Conservation (phyloP, 768 basidiomycete genomes). For the Leccinellum rugosiceps region DNA sequence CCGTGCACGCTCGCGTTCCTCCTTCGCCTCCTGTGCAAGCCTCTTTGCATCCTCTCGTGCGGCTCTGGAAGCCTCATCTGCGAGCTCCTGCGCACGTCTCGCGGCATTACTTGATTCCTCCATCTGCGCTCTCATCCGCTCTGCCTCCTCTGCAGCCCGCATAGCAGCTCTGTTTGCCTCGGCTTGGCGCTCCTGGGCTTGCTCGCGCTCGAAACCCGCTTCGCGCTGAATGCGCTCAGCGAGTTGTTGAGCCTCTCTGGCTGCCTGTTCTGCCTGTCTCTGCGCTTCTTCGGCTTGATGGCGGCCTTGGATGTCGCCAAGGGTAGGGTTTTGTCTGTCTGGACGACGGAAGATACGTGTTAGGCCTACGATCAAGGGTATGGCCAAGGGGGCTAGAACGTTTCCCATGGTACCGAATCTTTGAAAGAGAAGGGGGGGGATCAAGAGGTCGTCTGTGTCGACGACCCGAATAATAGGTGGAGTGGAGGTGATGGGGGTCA, state of each 20-base stretch:
- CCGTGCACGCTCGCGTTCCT: constrained; percentile 2
- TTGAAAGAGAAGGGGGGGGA: not conserved
- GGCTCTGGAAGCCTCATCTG: constrained; percentile 1
- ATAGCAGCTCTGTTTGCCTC: constrained; percentile 1
- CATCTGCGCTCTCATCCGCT: constrained; percentile 9
- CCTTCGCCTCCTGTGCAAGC: not conserved
- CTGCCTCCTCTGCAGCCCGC: constrained; percentile 9
- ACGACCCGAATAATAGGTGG: not conserved
- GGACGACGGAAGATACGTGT: not conserved
- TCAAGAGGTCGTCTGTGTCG: not conserved
- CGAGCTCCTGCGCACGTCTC: not conserved
- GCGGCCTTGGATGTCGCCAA: constrained; percentile 6
- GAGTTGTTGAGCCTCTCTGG: not conserved
- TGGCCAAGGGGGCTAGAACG: not conserved
- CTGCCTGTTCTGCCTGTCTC: constrained; percentile 2
- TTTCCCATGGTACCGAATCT: constrained; percentile 1
- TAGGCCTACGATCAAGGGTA: not conserved
- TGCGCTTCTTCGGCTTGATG: constrained; percentile 2
- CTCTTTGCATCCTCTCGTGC: constrained; percentile 3
- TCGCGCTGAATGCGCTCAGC: not conserved
- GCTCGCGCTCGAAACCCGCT: constrained; percentile 5
- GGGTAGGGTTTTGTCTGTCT: constrained; percentile 8
- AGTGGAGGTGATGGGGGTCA: not conserved
- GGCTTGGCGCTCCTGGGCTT: constrained; percentile 2
- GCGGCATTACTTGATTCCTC: constrained; percentile 1